phyloP scores from a whole-genome alignment of 1,284 basidiomycete genomes.

The Blastosporella zonata region DNA sequence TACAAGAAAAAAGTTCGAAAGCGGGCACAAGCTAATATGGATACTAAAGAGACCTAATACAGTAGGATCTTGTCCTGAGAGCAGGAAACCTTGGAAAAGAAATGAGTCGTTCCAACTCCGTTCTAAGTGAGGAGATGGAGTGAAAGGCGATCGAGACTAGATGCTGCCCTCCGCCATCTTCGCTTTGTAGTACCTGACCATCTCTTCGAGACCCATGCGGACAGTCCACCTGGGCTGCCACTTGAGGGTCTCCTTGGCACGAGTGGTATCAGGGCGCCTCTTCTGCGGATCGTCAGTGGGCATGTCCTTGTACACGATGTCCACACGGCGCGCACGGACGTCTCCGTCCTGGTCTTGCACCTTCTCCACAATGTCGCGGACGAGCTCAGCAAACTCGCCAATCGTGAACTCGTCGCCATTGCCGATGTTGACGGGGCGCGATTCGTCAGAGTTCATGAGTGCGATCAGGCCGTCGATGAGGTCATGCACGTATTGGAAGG shows the following conservation, averaged over 20 bases:
- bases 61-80: background rate
- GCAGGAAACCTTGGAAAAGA: background rate
- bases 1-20: slow-evolving; percentile 1
- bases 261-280: slow-evolving; percentile 87
- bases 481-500: slow-evolving; percentile 93
- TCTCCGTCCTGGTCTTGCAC: slow-evolving; percentile 82
- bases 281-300: slow-evolving; percentile 94
- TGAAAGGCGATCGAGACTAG: background rate
- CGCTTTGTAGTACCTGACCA: slow-evolving; percentile 88
- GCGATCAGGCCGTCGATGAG: slow-evolving; percentile 82
- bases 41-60: background rate
- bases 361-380: slow-evolving; percentile 86
- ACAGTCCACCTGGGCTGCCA: slow-evolving; percentile 97
- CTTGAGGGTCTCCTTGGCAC: slow-evolving; percentile 80
- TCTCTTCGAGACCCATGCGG: slow-evolving; percentile 89
- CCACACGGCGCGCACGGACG: slow-evolving; percentile 52
- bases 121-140: background rate
- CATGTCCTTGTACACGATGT: slow-evolving; percentile 82
- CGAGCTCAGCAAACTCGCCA: slow-evolving; percentile 84
- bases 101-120: background rate
- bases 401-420: slow-evolving; percentile 95
- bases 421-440: slow-evolving; percentile 94
- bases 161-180: slow-evolving; percentile 82
- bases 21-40: background rate
- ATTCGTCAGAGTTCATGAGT: slow-evolving; percentile 89